These are phyloP conservation scores for Talaromyces ruber DNA, from an alignment of 495 filamentous ascomycete species.

Conservation along the genomic window DNA sequence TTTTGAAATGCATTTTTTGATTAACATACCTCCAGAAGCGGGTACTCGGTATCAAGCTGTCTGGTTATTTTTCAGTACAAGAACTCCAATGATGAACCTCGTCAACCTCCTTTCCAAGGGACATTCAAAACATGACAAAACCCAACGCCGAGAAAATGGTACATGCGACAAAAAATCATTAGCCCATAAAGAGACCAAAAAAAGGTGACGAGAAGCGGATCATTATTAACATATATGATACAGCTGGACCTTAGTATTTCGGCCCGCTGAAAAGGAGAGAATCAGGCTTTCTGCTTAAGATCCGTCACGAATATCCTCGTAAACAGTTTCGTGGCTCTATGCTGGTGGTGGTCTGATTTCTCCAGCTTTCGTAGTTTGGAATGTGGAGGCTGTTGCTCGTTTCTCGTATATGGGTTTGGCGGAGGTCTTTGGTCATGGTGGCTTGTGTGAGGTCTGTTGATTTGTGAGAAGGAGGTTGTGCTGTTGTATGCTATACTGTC, in stretches of 20 bases:
- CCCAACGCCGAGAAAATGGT: background rate
- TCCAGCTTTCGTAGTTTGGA: background rate
- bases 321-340: background rate
- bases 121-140: background rate
- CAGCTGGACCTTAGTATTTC: background rate
- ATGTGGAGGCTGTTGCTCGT: background rate
- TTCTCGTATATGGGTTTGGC: background rate
- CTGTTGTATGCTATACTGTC: background rate
- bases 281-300: background rate
- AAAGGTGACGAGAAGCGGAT: background rate
- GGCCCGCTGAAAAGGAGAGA: background rate
- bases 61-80: background rate
- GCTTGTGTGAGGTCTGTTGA: background rate
- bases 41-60: background rate
- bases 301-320: background rate
- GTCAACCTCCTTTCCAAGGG: background rate
- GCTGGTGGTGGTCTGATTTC: background rate
- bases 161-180: background rate
- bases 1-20: background rate
- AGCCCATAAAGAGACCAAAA: background rate
- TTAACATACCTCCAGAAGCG: background rate
- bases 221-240: background rate
- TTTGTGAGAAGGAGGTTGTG: background rate
- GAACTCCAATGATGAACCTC: background rate
- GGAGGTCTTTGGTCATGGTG: background rate